Base-by-base conservation (phyloP, 108 stramenopile genomes). In the Aurantiochytrium sp. region DNA sequence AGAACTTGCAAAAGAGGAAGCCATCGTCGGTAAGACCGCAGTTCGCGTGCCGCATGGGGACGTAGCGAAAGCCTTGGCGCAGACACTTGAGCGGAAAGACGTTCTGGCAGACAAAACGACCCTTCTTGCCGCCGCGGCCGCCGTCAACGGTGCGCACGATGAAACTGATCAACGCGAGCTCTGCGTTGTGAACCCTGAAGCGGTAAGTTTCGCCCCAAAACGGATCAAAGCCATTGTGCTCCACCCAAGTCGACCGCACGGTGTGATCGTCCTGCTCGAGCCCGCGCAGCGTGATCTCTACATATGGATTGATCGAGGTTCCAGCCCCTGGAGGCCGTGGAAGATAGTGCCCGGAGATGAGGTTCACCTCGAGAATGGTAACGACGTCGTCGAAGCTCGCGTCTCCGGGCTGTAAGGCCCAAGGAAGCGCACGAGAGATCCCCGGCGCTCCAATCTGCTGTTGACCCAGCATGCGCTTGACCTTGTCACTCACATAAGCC, bases 181-280 rank as follows among this genome's bases (percentile, higher is more conserved):
- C 45, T 21, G 12, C 30, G 24, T 81, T 81, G 30, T 81, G 73
- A 6, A 81, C 3, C 45, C 32, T 24, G 3, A 81, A 81, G n/a
- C 42, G 42, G 45, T 24, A 34, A 22, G 27, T 30, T 37, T 93
- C 89, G 42, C 86, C 90, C 90, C 90, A 93, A 37, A 90, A 34
- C 10, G 92, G 92, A 85, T 93, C 92, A 88, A 93, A 91, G 22
- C 92, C 92, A 31, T 93, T 93, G 89, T 93, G 91, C 42, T 52
- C 50, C 39, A 93, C 53, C 39, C 55, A 52, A 21, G 85, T 55
- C 54, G 89, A 92, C 21, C 32, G 32, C 31, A 22, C 34, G 8
- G 24, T 65, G 19, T 2, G 4, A 27, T 65, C 55, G 36, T 87
- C 87, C n/a, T 65, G 55, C 31, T 59, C 36, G 31, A 37, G 19